Evolutionary conservation across 352 stramenopile genomes (phyloP).

Genomic region (Phytopythium ostracodes): DNA sequence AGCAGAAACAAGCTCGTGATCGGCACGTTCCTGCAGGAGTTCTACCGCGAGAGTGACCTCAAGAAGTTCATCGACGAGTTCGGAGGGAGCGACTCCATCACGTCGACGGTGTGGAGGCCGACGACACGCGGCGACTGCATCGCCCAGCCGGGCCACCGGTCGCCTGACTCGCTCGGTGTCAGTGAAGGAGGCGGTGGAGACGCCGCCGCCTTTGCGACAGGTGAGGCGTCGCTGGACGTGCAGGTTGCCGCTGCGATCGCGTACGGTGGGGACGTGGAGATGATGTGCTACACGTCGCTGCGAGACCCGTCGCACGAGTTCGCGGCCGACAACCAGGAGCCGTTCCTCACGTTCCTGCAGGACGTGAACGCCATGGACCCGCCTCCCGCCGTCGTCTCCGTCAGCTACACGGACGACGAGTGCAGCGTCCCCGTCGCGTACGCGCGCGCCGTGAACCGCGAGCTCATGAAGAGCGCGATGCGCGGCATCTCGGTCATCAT

Average conservation of each 20-base stretch:
- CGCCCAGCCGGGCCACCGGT: neutral
- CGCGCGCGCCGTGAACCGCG: constrained; percentile 52
- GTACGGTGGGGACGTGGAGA: constrained; percentile 37
- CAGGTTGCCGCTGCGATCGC: constrained; percentile 52
- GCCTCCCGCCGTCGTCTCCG: constrained; percentile 58
- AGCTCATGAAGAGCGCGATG: constrained; percentile 73
- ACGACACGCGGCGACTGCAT: constrained; percentile 38
- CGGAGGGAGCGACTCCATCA: constrained; percentile 2
- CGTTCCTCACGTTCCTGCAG: constrained; percentile 69
- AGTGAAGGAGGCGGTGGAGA: neutral
- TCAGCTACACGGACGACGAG: constrained; percentile 85
- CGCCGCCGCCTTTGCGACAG: constrained; percentile 24
- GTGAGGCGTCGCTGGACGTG: constrained; percentile 68
- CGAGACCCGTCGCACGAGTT: constrained; percentile 39
- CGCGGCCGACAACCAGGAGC: constrained; percentile 73
- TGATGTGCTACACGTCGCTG: constrained; percentile 60
- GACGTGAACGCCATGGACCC: constrained; percentile 66
- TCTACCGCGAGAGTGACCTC: constrained; percentile 60
- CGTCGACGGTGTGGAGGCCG: constrained; percentile 12
- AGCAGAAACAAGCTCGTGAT: constrained; percentile 49
- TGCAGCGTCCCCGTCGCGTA: constrained; percentile 56
- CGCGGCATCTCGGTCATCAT: constrained; percentile 64
- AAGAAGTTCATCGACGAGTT: constrained; percentile 30
- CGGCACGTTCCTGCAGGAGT: constrained; percentile 66
- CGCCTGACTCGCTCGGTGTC: neutral